A percentile compares a stretch with the other conserved stretches of the same genome.
Evolutionary conservation across 345 rosid species (phyloP).

Genomic region (Brassica nigra): DNA sequence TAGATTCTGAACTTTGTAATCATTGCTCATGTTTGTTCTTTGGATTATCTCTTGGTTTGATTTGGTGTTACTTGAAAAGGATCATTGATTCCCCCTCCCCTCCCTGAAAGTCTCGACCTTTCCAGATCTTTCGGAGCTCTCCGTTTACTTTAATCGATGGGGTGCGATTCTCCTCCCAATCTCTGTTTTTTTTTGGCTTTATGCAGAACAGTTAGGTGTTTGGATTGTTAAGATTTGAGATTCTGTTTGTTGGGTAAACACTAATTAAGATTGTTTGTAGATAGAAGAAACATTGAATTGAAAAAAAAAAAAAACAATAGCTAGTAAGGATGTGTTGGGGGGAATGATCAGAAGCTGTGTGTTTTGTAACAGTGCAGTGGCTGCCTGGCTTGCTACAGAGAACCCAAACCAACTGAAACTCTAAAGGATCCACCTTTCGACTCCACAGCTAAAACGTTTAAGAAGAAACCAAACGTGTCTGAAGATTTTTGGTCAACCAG

Average conservation of each 20-base stretch:
- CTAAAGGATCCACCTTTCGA: not conserved
- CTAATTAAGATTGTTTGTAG: not conserved
- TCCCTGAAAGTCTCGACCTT: not conserved
- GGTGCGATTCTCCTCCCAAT: not conserved
- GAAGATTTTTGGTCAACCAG: conserved; percentile 76
- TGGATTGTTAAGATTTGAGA: not conserved
- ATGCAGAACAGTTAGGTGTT: not conserved
- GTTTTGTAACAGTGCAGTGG: not conserved
- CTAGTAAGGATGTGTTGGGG: not conserved
- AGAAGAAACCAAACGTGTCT: conserved; percentile 52
- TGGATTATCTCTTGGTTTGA: not conserved
- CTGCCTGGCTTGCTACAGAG: not conserved
- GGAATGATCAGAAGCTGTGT: not conserved
- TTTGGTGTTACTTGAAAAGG: not conserved
- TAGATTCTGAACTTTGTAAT: not conserved
- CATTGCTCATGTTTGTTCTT: not conserved
- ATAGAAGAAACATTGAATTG: too few species aligned
- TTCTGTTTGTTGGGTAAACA: not conserved
- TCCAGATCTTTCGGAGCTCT: not conserved
- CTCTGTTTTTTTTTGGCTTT: not conserved
- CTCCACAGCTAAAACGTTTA: not conserved
- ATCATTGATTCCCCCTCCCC: not conserved
- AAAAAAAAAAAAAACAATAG: not conserved
- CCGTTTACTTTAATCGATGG: not conserved
- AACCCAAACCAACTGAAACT: not conserved